Base-by-base conservation (phyloP, 192 early-diverging fungal genomes). In the Thamnidium elegans region DNA sequence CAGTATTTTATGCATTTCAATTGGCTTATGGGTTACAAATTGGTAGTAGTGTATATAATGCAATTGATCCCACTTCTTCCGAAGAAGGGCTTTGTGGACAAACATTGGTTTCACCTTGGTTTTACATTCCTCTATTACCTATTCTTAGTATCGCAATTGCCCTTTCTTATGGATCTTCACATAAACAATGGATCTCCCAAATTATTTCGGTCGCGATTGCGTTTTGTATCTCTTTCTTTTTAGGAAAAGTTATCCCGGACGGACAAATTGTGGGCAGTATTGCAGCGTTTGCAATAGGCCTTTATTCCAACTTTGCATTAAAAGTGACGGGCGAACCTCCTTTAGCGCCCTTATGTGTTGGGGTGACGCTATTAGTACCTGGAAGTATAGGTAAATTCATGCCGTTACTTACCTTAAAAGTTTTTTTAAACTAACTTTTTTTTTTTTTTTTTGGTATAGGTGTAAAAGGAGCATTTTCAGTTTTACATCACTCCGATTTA, bases 331-430 rank as follows among this genome's bases (percentile, higher is more conserved):
- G 62, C 2, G 58, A 64, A 8, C 54, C 71, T 19, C 71, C 90
- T 19, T 81, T 95, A 55, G 91, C 86, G 51, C 91, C 92, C 6
- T 83, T 95, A 21, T 73, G 92, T 58, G 86, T 87, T 44, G 93
- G 92, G 23, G 85, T 97, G 1, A 73, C 89, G 30, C 68, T 94
- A 45, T 72, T 94, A 65, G 93, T 94, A 0, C 94, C 94, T 10
- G 94, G 94, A 61, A 86, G 84, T 65, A 79, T 73, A 30, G 71
- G 71, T 73, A 70, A 55, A 63, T 34, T 1, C 7, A 54, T 47
- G 17, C 46, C 46, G 21, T 13, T 14, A 17, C 36, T 3, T 26
- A 26, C 26, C 26, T 26, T 17, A 52, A 8, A 21, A 7, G 19
- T 52, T 26, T 21, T 10, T 17, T 52, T 8, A 8, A 20, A 58